A percentile compares a stretch with the other conserved stretches of the same genome.
phyloP scores from a whole-genome alignment of 306 rosid species.

The Citrullus colocynthis region DNA sequence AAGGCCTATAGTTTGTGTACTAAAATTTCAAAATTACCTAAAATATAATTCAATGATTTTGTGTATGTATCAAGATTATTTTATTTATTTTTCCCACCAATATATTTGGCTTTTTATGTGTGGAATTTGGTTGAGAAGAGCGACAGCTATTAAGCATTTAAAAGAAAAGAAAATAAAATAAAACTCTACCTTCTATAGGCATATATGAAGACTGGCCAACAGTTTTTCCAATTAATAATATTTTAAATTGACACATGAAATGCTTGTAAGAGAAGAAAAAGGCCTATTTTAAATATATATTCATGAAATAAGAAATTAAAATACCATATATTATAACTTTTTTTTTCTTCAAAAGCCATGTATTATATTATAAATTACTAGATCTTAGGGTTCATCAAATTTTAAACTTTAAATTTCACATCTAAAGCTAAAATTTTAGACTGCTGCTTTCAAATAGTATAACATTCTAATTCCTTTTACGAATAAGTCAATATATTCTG shows the following conservation, averaged over 20 bases:
- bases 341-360: too few species aligned
- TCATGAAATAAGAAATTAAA: not conserved
- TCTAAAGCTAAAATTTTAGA: not conserved
- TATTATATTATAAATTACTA: not conserved
- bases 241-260: not conserved
- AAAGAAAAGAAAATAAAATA: not conserved
- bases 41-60: not conserved
- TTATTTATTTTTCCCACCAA: not conserved
- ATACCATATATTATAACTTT: not conserved
- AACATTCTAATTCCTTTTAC: not conserved
- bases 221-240: not conserved
- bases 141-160: not conserved
- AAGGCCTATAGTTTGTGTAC: too few species aligned
- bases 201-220: not conserved
- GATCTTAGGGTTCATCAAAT: not conserved
- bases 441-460: not conserved
- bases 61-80: not conserved
- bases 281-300: not conserved
- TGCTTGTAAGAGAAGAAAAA: not conserved
- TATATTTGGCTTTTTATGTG: not conserved
- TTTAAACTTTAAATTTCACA: not conserved
- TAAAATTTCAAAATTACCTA: not conserved
- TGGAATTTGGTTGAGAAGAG: not conserved
- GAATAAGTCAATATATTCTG: not conserved
- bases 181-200: not conserved